Evolutionary conservation across 2,329 filamentous ascomycete genomes (phyloP).

Genomic region (Mariannaea sp.): DNA sequence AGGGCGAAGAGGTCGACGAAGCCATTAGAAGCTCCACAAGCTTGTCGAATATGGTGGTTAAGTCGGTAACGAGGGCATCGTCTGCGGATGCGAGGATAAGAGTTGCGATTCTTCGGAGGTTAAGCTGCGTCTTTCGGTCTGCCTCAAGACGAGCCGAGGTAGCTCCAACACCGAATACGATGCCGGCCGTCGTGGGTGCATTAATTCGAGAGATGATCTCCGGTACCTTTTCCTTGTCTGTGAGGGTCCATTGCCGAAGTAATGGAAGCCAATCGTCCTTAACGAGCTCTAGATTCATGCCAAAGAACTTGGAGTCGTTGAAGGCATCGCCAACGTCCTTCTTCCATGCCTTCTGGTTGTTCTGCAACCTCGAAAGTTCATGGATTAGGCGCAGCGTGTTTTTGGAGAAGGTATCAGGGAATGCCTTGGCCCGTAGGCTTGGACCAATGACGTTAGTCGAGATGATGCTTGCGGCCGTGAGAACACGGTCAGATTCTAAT

Average conservation of each 20-base stretch:
- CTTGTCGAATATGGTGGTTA: constrained; percentile 77
- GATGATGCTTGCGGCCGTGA: constrained; percentile 77
- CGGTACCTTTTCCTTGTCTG: constrained; percentile 85
- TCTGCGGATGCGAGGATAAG: constrained; percentile 76
- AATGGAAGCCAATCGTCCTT: constrained; percentile 80
- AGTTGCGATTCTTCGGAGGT: constrained; percentile 79
- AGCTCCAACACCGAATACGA: constrained; percentile 98
- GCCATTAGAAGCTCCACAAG: constrained; percentile 84
- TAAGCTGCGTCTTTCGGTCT: constrained; percentile 89
- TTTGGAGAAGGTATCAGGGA: constrained; percentile 81
- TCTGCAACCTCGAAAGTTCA: constrained; percentile 76
- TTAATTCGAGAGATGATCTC: constrained; percentile 81
- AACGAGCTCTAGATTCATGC: constrained; percentile 67
- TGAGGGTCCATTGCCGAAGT: constrained; percentile 79
- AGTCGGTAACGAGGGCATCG: constrained; percentile 80
- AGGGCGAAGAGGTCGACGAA: constrained; percentile 87
- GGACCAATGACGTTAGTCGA: constrained; percentile 83
- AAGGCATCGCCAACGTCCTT: constrained; percentile 92
- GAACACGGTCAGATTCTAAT: constrained; percentile 82
- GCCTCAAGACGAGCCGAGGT: constrained; percentile 93
- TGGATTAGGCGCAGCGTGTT: constrained; percentile 74
- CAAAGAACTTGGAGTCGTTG: constrained; percentile 86
- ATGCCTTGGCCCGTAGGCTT: constrained; percentile 79
- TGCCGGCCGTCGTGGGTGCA: constrained; percentile 87
- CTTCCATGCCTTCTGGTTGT: constrained; percentile 87